Conservation (phyloP, 129 eudicot species). For the Heracleum sosnowskyi region DNA sequence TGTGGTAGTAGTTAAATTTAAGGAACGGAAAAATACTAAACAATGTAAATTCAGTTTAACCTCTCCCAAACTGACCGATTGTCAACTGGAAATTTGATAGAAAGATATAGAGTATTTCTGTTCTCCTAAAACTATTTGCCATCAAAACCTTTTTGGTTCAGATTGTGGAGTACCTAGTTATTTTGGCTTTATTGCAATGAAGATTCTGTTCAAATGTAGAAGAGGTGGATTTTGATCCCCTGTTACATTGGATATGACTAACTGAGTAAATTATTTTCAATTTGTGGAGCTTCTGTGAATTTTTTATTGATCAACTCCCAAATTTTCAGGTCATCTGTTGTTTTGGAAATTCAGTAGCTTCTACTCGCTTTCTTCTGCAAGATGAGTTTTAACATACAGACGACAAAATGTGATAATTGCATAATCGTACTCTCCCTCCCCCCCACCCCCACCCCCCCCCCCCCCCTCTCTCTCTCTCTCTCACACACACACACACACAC, state of each 20-base stretch:
- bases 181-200: not conserved
- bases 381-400: slow-evolving; percentile 99
- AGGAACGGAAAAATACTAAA: too few species aligned
- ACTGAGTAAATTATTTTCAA: too few species aligned
- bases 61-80: not conserved
- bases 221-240: too few species aligned
- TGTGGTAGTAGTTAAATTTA: not conserved
- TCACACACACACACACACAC: too few species aligned
- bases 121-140: not conserved
- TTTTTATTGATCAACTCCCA: not conserved
- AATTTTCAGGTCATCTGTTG: slow-evolving; percentile 66
- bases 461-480: too few species aligned
- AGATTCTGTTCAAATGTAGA: too few species aligned
- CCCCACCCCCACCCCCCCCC: not conserved
- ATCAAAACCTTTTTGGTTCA: not conserved
- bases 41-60: not conserved
- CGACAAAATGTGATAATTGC: slow-evolving; percentile 95
- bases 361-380: slow-evolving; percentile 91
- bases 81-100: not conserved
- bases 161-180: not conserved
- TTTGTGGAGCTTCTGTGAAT: too few species aligned
- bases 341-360: slow-evolving; percentile 96
- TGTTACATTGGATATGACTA: too few species aligned
- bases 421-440: slow-evolving; percentile 62
- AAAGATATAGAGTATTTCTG: not conserved